These are phyloP conservation scores for Agaricus subrufescens DNA, from an alignment of 768 basidiomycete genomes.

Conservation along the genomic window DNA sequence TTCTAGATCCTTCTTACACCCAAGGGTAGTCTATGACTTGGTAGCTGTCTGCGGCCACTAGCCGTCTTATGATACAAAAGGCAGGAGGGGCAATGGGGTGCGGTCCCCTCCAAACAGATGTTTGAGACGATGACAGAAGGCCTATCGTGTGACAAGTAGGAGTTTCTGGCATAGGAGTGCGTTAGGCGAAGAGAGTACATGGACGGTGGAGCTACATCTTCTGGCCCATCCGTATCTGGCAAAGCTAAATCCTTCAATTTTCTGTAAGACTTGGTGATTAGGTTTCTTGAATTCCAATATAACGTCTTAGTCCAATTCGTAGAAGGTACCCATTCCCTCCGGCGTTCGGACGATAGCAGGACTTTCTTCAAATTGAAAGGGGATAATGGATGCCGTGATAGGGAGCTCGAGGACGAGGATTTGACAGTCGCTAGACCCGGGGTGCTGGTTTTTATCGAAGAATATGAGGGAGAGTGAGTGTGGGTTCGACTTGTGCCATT, in stretches of 20 bases:
- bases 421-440: slow-evolving; percentile 23
- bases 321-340: slow-evolving; percentile 69
- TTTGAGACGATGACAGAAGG: too few species aligned
- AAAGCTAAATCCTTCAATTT: slow-evolving; percentile 30
- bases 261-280: slow-evolving; percentile 19
- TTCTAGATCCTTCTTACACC: too few species aligned
- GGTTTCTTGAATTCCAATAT: slow-evolving; percentile 19
- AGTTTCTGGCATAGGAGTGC: too few species aligned
- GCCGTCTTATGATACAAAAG: too few species aligned
- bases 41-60: too few species aligned
- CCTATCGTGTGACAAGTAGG: too few species aligned
- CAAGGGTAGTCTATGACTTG: too few species aligned
- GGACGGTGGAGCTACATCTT: slow-evolving; percentile 14
- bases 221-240: slow-evolving; percentile 32
- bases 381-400: slow-evolving; percentile 5
- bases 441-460: slow-evolving; percentile 20
- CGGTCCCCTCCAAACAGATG: too few species aligned
- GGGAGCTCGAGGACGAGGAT: slow-evolving; percentile 16
- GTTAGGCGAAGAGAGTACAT: too few species aligned
- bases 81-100: too few species aligned
- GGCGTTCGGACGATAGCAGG: slow-evolving; percentile 68
- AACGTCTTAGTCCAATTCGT: slow-evolving; percentile 51
- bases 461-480: slow-evolving; percentile 34
- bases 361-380: slow-evolving; percentile 52
- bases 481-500: slow-evolving; percentile 39